phyloP scores from a whole-genome alignment of 2,329 filamentous ascomycete species.

The Scortechinia acanthostroma region DNA sequence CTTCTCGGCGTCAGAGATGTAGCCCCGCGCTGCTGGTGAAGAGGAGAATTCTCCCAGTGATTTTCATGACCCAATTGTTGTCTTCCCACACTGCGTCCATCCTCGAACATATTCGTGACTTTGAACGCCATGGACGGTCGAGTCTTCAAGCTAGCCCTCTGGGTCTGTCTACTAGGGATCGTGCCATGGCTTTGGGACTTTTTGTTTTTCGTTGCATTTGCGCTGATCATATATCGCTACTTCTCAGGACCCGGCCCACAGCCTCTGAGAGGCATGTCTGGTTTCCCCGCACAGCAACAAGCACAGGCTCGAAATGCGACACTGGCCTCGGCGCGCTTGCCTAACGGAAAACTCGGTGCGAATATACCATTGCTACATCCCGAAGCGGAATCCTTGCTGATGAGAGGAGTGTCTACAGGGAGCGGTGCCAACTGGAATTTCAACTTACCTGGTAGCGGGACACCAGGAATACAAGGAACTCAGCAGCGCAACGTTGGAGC shows the following conservation, averaged over 20 bases:
- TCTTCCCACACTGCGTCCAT: no score
- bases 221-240: constrained; percentile 7
- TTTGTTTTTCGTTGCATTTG: constrained; percentile 3
- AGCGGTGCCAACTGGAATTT: constrained; percentile 49
- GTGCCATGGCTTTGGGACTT: no score
- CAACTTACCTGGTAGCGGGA: constrained; percentile 40
- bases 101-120: no score
- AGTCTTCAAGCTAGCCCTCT: background rate
- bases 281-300: constrained; percentile 40
- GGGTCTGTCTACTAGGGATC: no score
- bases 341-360: constrained; percentile 45
- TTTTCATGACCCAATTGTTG: no score
- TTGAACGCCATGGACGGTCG: no score
- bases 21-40: no score
- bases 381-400: background rate
- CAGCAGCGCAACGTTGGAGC: constrained; percentile 39
- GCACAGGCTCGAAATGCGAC: constrained; percentile 32
- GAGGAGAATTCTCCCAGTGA: no score
- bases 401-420: constrained; percentile 25
- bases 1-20: no score
- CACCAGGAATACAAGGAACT: constrained; percentile 36
- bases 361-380: constrained; percentile 3
- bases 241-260: constrained; percentile 35
- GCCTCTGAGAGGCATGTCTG: constrained; percentile 40
- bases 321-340: constrained; percentile 35